Conservation (phyloP, 768 basidiomycete species). For the Tephrocybe sp. region DNA sequence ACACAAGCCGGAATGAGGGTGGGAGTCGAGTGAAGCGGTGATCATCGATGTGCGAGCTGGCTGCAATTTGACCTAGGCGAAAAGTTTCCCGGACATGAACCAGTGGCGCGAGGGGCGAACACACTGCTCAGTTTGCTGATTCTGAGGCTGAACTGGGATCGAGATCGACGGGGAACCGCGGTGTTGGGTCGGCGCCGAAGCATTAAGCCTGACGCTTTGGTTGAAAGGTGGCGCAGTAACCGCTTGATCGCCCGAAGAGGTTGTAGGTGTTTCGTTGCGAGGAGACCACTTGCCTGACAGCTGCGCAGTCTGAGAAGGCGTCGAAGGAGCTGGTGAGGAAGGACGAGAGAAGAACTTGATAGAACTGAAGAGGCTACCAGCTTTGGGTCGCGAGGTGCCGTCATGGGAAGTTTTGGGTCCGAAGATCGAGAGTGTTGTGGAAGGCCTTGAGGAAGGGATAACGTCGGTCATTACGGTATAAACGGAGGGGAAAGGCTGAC, state of each 20-base stretch:
- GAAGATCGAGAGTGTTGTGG: slow-evolving; percentile 16
- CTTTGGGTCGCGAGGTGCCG: slow-evolving; percentile 25
- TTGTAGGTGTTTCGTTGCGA: slow-evolving; percentile 28
- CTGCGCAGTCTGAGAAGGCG: slow-evolving; percentile 29
- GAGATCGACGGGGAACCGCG: slow-evolving; percentile 16
- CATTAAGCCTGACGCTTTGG: slow-evolving; percentile 29
- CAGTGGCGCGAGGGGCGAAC: slow-evolving; percentile 45
- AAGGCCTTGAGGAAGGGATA: slow-evolving; percentile 37
- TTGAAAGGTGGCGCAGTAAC: slow-evolving; percentile 33
- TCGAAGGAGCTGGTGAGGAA: slow-evolving; percentile 41
- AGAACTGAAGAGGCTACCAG: slow-evolving; percentile 36
- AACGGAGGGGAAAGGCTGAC: slow-evolving; percentile 43
- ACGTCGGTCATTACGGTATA: slow-evolving; percentile 40
- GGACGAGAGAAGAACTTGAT: slow-evolving; percentile 51
- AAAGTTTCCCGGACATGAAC: slow-evolving; percentile 54
- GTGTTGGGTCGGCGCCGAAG: slow-evolving; percentile 20
- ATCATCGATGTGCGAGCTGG: slow-evolving; percentile 12
- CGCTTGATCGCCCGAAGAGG: slow-evolving; percentile 38
- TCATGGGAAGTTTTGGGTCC: slow-evolving; percentile 22
- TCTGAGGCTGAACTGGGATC: slow-evolving; percentile 28
- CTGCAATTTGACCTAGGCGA: slow-evolving; percentile 38
- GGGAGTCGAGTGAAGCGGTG: not conserved
- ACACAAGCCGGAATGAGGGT: not conserved
- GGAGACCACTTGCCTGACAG: slow-evolving; percentile 24
- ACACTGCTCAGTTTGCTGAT: slow-evolving; percentile 18